Percentiles rank a stretch among this genome's conserved stretches.
Conservation (phyloP, 2,329 filamentous ascomycete species). For the Cytospora schulzeri region DNA sequence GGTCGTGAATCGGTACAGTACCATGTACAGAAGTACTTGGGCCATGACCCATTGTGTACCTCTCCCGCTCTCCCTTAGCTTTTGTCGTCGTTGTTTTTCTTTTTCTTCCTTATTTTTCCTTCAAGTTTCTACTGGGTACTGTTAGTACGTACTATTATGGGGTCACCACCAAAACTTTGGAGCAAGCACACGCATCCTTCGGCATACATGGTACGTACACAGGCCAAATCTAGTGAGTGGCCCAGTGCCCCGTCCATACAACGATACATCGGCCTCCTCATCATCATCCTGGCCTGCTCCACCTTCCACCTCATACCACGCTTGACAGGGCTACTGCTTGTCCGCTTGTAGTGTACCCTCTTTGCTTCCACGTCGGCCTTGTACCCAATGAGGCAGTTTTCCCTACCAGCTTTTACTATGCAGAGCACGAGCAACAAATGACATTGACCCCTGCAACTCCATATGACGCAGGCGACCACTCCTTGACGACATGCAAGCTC, state of each 20-base stretch:
- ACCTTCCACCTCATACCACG: slow-evolving; percentile 17
- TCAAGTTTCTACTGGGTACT: background rate
- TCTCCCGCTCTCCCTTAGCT: background rate
- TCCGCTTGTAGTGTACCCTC: slow-evolving; percentile 12
- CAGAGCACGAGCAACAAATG: slow-evolving; percentile 21
- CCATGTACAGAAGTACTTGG: background rate
- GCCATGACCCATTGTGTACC: background rate
- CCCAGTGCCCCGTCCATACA: slow-evolving; percentile 6
- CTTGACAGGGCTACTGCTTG: slow-evolving; percentile 24
- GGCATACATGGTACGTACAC: slow-evolving; percentile 8
- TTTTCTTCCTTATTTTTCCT: background rate
- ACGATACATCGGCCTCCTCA: slow-evolving; percentile 1
- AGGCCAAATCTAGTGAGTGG: slow-evolving; percentile 11
- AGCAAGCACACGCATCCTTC: background rate
- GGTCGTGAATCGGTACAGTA: background rate
- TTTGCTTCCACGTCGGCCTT: slow-evolving; percentile 18
- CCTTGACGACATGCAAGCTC: slow-evolving; percentile 36
- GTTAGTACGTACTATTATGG: slow-evolving; percentile 11
- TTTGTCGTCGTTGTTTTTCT: background rate
- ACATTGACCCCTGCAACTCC: slow-evolving; percentile 28
- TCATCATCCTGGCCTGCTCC: slow-evolving; percentile 18
- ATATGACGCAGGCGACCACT: slow-evolving; percentile 39
- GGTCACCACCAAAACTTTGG: background rate
- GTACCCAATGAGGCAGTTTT: slow-evolving; percentile 19
- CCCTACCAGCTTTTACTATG: slow-evolving; percentile 22